Base-by-base conservation (phyloP, 2,329 filamentous ascomycete genomes). In the Aspergillus uvarum region DNA sequence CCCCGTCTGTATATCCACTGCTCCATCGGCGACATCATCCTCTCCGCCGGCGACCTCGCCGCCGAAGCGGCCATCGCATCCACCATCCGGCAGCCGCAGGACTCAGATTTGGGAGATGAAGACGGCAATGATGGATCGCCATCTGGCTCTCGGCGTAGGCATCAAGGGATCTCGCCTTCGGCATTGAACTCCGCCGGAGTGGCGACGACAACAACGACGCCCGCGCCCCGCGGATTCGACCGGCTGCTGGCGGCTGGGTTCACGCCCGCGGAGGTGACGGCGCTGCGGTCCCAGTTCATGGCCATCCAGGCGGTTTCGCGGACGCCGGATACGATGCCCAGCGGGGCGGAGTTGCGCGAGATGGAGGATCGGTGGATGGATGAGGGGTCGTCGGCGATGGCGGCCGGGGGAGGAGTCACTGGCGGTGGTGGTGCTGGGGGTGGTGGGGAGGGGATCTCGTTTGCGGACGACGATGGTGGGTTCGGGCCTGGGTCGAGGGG, bases 321-420 rank as follows among this genome's bases (percentile, higher is more conserved):
- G 72, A 96, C 92, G 0, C 92, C 92, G 0, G 93, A 96, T 73
- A 90, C 90, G 0, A 91, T 96, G 89, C 94, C 94, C 1, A 88
- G 86, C 11, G 89, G 91, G 0, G 83, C 89, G 63, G 85, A 88
- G 29, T 80, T 97, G 68, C 87, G 91, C 14, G 81, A 85, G 22
- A 84, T 97, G 72, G 94, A 98, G 75, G 94, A 98, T 70, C 82
- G 87, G 11, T 98, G 94, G 94, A 89, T 98, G 63, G 94, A 98
- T 68, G 85, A 85, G 59, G 76, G 74, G 24, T 79, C 77, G 38
- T 74, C 72, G 26, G 76, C 76, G 58, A 68, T 65, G 69, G 87
- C 86, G 63, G 74, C 72, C 72, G 73, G 4, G 77, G 74, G 2
- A 72, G 63, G 26, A 8, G 26, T 8, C 26, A 8, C 74, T 22